These are phyloP conservation scores for Nicotiana paniculata DNA, from an alignment of 257 asterid species.

Conservation along the genomic window DNA sequence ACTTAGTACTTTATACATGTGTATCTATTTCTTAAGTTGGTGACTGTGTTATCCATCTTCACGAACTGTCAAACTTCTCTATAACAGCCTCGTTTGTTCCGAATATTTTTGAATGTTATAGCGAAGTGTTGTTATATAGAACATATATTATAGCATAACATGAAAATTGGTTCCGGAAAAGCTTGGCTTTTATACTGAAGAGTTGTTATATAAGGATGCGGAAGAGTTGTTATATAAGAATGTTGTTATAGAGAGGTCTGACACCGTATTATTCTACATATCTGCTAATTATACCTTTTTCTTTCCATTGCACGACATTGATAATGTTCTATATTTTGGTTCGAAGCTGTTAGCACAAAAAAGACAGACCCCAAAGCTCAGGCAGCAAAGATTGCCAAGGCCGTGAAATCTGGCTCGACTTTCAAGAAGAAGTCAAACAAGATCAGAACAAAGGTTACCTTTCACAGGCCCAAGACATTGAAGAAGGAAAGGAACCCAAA, in stretches of 20 bases:
- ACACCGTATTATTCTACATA: background rate
- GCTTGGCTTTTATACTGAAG: too few relatives aligned
- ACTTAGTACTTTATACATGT: too few relatives aligned
- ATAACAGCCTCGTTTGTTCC: too few relatives aligned
- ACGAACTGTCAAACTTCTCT: too few relatives aligned
- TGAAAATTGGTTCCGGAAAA: too few relatives aligned
- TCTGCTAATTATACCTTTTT: background rate
- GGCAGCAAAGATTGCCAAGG: slow-evolving; percentile 23
- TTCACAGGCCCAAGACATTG: slow-evolving; percentile 24
- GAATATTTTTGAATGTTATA: too few relatives aligned
- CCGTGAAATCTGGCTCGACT: slow-evolving; percentile 18
- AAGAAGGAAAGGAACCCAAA: slow-evolving; percentile 25
- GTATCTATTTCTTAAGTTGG: background rate
- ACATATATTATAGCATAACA: too few relatives aligned
- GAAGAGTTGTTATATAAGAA: too few relatives aligned
- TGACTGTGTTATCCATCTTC: too few relatives aligned
- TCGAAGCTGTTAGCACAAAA: slow-evolving; percentile 11
- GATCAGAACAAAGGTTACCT: slow-evolving; percentile 22
- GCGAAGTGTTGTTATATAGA: too few relatives aligned
- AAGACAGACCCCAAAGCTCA: slow-evolving; percentile 24
- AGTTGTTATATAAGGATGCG: too few relatives aligned
- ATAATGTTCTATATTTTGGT: background rate
- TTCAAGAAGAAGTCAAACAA: slow-evolving; percentile 18
- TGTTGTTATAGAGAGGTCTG: too few relatives aligned
- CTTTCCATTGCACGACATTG: background rate